Base-by-base conservation (phyloP, 2,329 filamentous ascomycete species). In the Fusarium goolgardi region DNA sequence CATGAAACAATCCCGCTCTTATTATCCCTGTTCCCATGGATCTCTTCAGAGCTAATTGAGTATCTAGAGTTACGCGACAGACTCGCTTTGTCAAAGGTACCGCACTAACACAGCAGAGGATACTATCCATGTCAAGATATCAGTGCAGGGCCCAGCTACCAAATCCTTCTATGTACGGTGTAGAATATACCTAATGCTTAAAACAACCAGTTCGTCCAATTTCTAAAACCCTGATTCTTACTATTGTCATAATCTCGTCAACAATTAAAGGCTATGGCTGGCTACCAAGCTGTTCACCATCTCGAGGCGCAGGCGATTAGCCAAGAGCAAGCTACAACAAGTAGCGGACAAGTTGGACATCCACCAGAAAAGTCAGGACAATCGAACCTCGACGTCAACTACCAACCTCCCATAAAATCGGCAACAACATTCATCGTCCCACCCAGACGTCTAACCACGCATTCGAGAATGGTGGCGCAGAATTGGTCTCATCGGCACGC, bases 391-490 rank as follows among this genome's bases (percentile, higher is more conserved):
- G 13, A 40, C 18, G 37, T 51, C 3, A n/a, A 13, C n/a, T 34
- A 34, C 32, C 29, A 55, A 44, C 15, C 5, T 8, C 40, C 46
- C 1, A 0, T 21, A 9, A 45, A 21, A n/a, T 37, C 47, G 16
- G 27, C 29, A 8, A 32, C 59, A 10, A 50, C 46, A 35, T 25
- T 58, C 15, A 25, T 31, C 5, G 31, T 49, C 5, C 53, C 44
- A n/a, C 39, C 44, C 4, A 41, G 32, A 11, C 40, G n/a, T n/a
- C n/a, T n/a, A 41, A 16, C 53, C 32, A 3, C 34, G 25, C 3
- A 16, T 20, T 25, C 41, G 29, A 39, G 54, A 27, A 29, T 66
- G 63, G 63, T 60, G 59, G 59, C 37, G 45, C 8, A 45, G 63
- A 18, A 46, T 66, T 4, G 63, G 59, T 6, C 51, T 40, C 12